A percentile compares a stretch with the other conserved stretches of the same genome.
Evolutionary conservation across 495 filamentous ascomycete species (phyloP).

Genomic region (Penicillium coprophilum): DNA sequence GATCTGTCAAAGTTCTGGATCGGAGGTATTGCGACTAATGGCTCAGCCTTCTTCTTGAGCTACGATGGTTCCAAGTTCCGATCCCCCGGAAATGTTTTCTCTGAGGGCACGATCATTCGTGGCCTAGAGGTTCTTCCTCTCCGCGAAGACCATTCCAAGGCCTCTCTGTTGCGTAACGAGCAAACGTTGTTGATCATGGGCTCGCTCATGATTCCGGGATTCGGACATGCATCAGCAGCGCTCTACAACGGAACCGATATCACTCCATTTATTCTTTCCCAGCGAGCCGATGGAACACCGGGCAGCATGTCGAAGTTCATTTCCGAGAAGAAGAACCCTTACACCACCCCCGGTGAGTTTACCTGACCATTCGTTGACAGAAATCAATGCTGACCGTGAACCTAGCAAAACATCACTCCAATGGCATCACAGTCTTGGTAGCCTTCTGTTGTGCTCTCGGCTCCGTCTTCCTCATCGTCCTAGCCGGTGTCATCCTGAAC

Average conservation of each 20-base stretch:
- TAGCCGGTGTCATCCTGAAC: slow-evolving; percentile 78
- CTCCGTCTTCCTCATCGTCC: slow-evolving; percentile 84
- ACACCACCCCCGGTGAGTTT: slow-evolving; percentile 52
- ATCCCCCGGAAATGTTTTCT: slow-evolving; percentile 57
- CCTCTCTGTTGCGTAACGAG: slow-evolving; percentile 59
- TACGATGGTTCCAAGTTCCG: slow-evolving; percentile 65
- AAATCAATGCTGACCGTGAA: slow-evolving; percentile 24
- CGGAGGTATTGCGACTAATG: slow-evolving; percentile 63
- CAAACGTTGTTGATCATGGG: slow-evolving; percentile 82
- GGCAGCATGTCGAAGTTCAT: slow-evolving; percentile 79
- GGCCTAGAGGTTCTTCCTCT: slow-evolving; percentile 79
- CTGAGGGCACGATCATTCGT: slow-evolving; percentile 63
- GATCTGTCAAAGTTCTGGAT: slow-evolving; percentile 76
- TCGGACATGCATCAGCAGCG: slow-evolving; percentile 83
- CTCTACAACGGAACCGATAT: slow-evolving; percentile 80
- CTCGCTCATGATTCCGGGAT: slow-evolving; percentile 67
- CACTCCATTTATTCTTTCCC: slow-evolving; percentile 76
- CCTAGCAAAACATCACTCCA: slow-evolving; percentile 61
- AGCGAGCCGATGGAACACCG: slow-evolving; percentile 56
- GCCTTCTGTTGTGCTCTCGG: slow-evolving; percentile 86
- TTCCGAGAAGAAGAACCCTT: slow-evolving; percentile 69
- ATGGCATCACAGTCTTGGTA: slow-evolving; percentile 88
- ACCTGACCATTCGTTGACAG: slow-evolving; percentile 6
- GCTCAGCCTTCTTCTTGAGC: slow-evolving; percentile 73
- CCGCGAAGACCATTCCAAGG: slow-evolving; percentile 61